Conservation (phyloP, 805 yeast species). For the Starmerella tilneyi region DNA sequence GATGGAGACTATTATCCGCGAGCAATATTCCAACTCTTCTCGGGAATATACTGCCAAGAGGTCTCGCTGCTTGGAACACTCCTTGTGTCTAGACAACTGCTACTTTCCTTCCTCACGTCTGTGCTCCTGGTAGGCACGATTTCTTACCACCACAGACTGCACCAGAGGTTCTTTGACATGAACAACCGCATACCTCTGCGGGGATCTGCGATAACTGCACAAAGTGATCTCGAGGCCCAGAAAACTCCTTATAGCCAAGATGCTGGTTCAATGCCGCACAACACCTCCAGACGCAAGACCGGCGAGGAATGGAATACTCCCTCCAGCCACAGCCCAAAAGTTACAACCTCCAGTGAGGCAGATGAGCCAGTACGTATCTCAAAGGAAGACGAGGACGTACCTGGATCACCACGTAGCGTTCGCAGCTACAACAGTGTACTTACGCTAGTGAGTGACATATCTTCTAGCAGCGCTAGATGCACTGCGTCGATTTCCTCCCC, state of each 20-base stretch:
- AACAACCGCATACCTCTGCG: constrained; percentile 34
- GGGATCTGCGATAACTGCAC: neutral
- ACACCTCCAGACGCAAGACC: too few relatives aligned
- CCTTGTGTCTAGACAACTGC: constrained; percentile 43
- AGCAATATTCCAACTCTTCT: constrained; percentile 65
- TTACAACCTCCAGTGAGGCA: too few relatives aligned
- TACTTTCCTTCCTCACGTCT: constrained; percentile 48
- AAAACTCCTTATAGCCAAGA: neutral
- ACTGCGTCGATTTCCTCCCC: neutral
- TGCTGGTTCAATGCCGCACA: neutral
- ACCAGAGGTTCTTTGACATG: constrained; percentile 35
- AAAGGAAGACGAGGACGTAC: neutral
- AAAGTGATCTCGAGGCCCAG: neutral
- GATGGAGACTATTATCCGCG: constrained; percentile 59
- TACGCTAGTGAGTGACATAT: neutral
- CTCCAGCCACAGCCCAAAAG: too few relatives aligned
- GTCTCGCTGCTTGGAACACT: constrained; percentile 68
- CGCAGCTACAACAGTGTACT: neutral
- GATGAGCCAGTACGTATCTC: too few relatives aligned
- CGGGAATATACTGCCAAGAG: constrained; percentile 76
- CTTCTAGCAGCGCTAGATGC: neutral
- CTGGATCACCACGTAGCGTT: neutral
- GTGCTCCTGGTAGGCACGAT: constrained; percentile 44
- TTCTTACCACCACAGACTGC: constrained; percentile 46
- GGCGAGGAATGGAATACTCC: too few relatives aligned